A percentile compares a stretch with the other conserved stretches of the same genome.
These are phyloP conservation scores for Metschnikowia cerradonensis DNA, from an alignment of 805 yeast genomes.

Conservation along the genomic window DNA sequence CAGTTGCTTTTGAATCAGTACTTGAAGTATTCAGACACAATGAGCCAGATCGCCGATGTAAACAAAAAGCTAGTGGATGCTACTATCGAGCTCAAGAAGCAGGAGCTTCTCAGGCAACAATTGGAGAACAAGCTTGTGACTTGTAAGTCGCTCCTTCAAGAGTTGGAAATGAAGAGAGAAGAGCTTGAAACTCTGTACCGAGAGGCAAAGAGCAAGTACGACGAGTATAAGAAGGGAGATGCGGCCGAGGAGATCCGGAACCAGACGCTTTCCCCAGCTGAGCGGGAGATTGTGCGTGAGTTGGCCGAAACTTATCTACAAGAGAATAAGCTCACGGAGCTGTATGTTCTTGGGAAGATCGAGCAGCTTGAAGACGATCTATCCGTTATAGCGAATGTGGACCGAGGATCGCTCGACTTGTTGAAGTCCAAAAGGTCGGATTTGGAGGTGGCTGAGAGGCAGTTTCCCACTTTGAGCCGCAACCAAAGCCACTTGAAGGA, in stretches of 20 bases:
- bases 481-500: conserved; percentile 26
- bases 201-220: conserved; percentile 30
- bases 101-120: conserved; percentile 12
- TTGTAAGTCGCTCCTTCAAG: conserved; percentile 20
- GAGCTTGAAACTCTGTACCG: conserved; percentile 30
- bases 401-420: conserved; percentile 34
- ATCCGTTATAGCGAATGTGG: conserved; percentile 34
- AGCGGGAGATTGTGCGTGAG: conserved; percentile 34
- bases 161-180: conserved; percentile 25
- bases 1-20: conserved; percentile 21
- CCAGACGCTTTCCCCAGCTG: conserved; percentile 37
- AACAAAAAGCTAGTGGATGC: conserved; percentile 6
- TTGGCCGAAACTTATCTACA: conserved; percentile 37
- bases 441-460: conserved; percentile 29
- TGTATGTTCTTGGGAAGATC: conserved; percentile 36
- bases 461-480: conserved; percentile 34
- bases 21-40: conserved; percentile 15
- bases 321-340: conserved; percentile 35
- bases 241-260: conserved; percentile 35
- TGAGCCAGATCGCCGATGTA: conserved; percentile 20
- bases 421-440: conserved; percentile 37
- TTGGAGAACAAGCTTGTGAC: conserved; percentile 13
- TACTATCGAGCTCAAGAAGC: conserved; percentile 9
- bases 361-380: conserved; percentile 46
- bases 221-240: conserved; percentile 37